Evolutionary conservation across 768 basidiomycete species (phyloP), one percentile per base, ranked within the genome.

Genomic region (Nidularia sp.): DNA sequence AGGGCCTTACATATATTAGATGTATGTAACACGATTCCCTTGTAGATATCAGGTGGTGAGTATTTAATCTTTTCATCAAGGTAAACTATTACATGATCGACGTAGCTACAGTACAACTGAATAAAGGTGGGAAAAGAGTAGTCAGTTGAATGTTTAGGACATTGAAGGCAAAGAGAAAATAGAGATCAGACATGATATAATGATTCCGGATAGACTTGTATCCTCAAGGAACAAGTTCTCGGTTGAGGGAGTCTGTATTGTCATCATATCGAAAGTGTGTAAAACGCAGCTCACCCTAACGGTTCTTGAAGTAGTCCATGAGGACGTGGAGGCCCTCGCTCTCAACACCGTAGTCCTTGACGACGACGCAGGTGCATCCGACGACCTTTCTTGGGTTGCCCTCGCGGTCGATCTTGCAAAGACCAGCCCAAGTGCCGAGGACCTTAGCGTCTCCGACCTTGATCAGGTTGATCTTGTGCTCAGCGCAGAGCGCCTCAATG

Each of bases 381-480:
- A 94, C 92, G 65, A 98, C 78, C 81, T 98, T 98, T 70, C 96
- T 82, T 46, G 96, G 90, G 77, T 97, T 98, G 60, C 96, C 96
- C 78, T 98, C 96, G 65, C 93, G 86, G 78, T 99, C 96, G 71
- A 98, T 95, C 83, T 99, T 99, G 88, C 96, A 98, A 56, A 99
- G 84, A 66, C 96, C 95, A 62, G 93, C 94, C 96, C 96, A 98
- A 61, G 89, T 92, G 34, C 96, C 96, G 66, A 99, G 89, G 59
- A 96, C 85, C 77, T 99, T 99, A 66, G 93, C 89, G 72, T 98
- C 96, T 63, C 91, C 91, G 60, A 95, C 92, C 78, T 98, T 98
- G 91, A 99, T 98, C 58, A 99, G 78, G 80, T 94, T 93, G 78
- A 98, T 98, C 75, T 95, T 96, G 86, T 98, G 95, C 78, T 97